phyloP scores from a whole-genome alignment of 305 asterid species.

The Galium porrigens region DNA sequence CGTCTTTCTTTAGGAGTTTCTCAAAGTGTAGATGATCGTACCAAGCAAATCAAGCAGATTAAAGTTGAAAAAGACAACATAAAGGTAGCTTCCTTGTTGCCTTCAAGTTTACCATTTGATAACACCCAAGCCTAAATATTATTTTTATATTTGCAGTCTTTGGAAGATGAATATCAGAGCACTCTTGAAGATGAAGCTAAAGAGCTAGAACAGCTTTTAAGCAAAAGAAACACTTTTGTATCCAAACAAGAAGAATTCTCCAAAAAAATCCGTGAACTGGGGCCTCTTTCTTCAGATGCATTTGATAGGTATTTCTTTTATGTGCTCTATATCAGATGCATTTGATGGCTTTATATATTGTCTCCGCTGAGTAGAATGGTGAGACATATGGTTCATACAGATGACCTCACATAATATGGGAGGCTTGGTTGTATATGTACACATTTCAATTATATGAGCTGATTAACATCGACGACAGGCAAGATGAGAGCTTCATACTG shows the following conservation, averaged over 20 bases:
- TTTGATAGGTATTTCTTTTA: slow-evolving; percentile 65
- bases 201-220: slow-evolving; percentile 70
- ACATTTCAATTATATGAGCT: not conserved
- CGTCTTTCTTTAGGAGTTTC: slow-evolving; percentile 36
- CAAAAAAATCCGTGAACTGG: slow-evolving; percentile 87
- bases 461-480: not conserved
- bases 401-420: not conserved
- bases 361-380: not conserved
- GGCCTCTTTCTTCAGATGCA: slow-evolving; percentile 94
- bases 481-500: slow-evolving; percentile 3
- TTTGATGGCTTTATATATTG: not conserved
- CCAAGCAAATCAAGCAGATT: slow-evolving; percentile 47
- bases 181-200: slow-evolving; percentile 79
- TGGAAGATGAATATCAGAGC: slow-evolving; percentile 57
- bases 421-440: not conserved
- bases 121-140: slow-evolving; percentile 18
- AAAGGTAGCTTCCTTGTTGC: slow-evolving; percentile 39
- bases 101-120: slow-evolving; percentile 14
- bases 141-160: slow-evolving; percentile 33
- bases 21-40: slow-evolving; percentile 41
- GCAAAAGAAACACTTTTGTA: slow-evolving; percentile 55
- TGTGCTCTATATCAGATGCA: slow-evolving; percentile 8
- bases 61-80: slow-evolving; percentile 56
- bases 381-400: not conserved
- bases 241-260: slow-evolving; percentile 92